Conservation (phyloP, 805 yeast species). For the Candida quercuum region DNA sequence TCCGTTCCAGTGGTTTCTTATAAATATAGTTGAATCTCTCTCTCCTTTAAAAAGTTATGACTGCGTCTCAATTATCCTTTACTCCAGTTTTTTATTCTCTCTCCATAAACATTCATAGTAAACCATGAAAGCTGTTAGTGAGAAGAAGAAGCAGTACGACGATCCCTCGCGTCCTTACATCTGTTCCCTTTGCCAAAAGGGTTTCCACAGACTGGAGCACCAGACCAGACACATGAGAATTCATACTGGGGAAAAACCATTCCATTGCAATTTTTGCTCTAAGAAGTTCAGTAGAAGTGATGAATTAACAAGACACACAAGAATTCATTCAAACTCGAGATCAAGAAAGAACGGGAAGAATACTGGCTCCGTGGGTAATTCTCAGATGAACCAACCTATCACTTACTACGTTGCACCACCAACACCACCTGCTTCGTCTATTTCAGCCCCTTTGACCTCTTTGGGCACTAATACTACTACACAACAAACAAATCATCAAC, state of each 20-base stretch:
- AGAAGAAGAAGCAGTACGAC: slow-evolving; percentile 3
- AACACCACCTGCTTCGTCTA: slow-evolving; percentile 1
- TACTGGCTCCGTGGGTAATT: slow-evolving; percentile 3
- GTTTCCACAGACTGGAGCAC: slow-evolving; percentile 85
- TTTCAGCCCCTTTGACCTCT: slow-evolving; percentile 3
- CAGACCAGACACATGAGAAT: slow-evolving; percentile 89
- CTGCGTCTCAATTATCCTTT: too few species aligned
- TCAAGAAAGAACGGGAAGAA: slow-evolving; percentile 38
- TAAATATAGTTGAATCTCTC: too few species aligned
- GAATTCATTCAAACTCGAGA: slow-evolving; percentile 67
- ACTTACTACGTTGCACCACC: slow-evolving; percentile 22
- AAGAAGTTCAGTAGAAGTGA: slow-evolving; percentile 78
- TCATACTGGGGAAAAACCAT: slow-evolving; percentile 93
- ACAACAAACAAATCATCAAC: slow-evolving; percentile 11
- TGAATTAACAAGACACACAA: slow-evolving; percentile 79
- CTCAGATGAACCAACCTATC: slow-evolving; percentile 18
- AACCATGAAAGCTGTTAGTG: too few species aligned
- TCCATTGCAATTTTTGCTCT: slow-evolving; percentile 72
- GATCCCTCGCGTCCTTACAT: slow-evolving; percentile 59
- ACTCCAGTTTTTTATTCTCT: slow-evolving; percentile 5
- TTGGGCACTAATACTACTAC: slow-evolving; percentile 3
- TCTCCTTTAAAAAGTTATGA: too few species aligned
- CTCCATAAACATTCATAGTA: too few species aligned
- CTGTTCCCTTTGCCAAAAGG: slow-evolving; percentile 79
- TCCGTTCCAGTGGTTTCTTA: not conserved